Evolutionary conservation across 306 rosid species (phyloP), one percentile per base, ranked within the genome.

Genomic region (Glycine soja): DNA sequence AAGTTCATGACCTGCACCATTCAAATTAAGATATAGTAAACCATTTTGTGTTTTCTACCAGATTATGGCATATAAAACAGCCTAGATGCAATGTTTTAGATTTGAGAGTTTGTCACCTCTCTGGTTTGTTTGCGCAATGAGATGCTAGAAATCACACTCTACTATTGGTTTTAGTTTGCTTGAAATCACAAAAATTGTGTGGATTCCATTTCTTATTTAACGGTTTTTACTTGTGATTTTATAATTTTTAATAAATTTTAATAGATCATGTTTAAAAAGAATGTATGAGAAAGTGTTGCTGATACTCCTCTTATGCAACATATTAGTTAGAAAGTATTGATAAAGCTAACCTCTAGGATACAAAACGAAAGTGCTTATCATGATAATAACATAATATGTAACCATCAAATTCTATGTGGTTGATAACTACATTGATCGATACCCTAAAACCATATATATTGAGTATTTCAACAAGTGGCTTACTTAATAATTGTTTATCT

Each of bases 1-100:
- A 92, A 88, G 81, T 88, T 92, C 70, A 92, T 89, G 0, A 90
- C 97, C 98, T 94, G 69, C 81, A 7, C 61, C 50, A 34, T 19
- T 36, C 72, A 82, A 34, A 30, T 10, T 24, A 47, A 42, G 7
- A 5, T 36, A 15, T 57, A 46, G 64, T 9, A 3, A 11, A 42
- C 67, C 75, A 78, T 19, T 48, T 63, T 46, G 3, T 62, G 47
- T 18, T 1, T 59, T 30, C 7, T 8, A 62, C 48, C 24, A 4
- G 3, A 38, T 8, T 43, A 43, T 40, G 79, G 5, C 12, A 58
- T 13, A 36, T 72, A 14, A 48, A 6, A 11, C 11, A 48, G 2
- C n/a, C 19, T 12, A 70, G 18, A 10, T 43, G 36, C 14, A 9
- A 10, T 45, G 53, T 46, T 50, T 12, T 30, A 5, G 3, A 18